Percentiles rank a stretch among this genome's conserved stretches.
Evolutionary conservation across 108 stramenopile genomes (phyloP).

Genomic region (Fistulifera pelliculosa): DNA sequence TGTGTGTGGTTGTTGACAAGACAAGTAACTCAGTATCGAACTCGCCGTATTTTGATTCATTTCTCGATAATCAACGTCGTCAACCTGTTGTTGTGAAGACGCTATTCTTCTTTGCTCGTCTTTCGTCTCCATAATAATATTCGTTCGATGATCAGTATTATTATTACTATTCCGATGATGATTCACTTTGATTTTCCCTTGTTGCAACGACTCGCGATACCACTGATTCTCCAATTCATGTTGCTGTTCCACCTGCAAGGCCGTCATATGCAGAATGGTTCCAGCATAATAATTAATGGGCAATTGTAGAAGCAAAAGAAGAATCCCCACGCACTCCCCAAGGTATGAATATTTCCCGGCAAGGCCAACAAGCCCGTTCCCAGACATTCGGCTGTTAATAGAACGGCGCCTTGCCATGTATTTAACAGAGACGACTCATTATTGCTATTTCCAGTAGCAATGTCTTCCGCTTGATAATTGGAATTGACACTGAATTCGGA

Average conservation of each 20-base stretch:
- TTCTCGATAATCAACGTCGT: no score
- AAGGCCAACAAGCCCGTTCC: constrained; percentile 69
- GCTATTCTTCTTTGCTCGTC: no score
- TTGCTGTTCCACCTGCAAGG: constrained; percentile 34
- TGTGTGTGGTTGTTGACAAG: background rate
- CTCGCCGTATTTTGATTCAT: no score
- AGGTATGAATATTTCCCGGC: constrained; percentile 33
- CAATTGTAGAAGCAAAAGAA: constrained; percentile 39
- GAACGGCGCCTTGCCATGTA: constrained; percentile 30
- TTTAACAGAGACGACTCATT: constrained; percentile 8
- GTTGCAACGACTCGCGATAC: constrained; percentile 1
- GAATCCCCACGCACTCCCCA: constrained; percentile 36
- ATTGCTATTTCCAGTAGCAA: background rate
- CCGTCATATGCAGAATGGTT: constrained; percentile 33
- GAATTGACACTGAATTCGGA: background rate
- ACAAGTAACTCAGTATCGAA: background rate
- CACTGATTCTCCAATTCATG: constrained; percentile 5
- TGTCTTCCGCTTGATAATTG: constrained; percentile 1
- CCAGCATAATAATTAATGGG: constrained; percentile 62
- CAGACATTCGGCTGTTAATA: constrained; percentile 66
- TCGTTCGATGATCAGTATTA: no score
- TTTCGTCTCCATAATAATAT: no score
- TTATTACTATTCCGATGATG: no score
- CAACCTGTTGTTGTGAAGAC: no score
- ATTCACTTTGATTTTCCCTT: background rate